These are phyloP conservation scores for Serendipita sp. DNA, from an alignment of 768 basidiomycete genomes.

Conservation along the genomic window DNA sequence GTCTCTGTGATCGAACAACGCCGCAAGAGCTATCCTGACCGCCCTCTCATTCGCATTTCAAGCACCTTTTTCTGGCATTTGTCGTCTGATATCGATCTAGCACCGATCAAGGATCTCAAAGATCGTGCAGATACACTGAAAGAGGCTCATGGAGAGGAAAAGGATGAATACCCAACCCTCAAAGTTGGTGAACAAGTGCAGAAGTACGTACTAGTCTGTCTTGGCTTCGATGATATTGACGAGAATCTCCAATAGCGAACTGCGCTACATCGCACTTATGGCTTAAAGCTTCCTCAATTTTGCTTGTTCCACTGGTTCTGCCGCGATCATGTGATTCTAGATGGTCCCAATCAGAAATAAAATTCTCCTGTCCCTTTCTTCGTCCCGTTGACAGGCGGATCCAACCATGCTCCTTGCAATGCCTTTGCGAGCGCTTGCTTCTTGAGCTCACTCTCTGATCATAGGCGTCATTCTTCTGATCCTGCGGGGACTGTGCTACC, in stretches of 20 bases:
- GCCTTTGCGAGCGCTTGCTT: neutral
- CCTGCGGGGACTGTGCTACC: neutral
- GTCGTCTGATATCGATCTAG: constrained; percentile 68
- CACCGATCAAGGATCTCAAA: constrained; percentile 40
- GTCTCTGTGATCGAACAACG: constrained; percentile 54
- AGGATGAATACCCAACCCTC: constrained; percentile 46
- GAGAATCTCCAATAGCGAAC: constrained; percentile 34
- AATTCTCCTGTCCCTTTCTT: no score
- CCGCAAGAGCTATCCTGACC: constrained; percentile 40
- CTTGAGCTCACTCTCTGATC: neutral
- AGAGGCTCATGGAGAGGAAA: constrained; percentile 25
- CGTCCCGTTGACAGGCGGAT: no score
- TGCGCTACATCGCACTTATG: constrained; percentile 70
- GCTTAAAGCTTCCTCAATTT: constrained; percentile 27
- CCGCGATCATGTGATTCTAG: neutral
- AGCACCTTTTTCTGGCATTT: constrained; percentile 96
- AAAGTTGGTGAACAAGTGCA: constrained; percentile 84
- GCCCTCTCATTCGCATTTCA: constrained; percentile 90
- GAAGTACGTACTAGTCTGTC: constrained; percentile 32
- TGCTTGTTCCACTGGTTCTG: neutral
- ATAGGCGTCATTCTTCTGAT: neutral
- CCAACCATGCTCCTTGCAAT: neutral
- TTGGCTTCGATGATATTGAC: neutral
- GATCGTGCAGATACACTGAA: constrained; percentile 32
- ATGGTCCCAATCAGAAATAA: no score